Evolutionary conservation across 768 basidiomycete genomes (phyloP).

Genomic region (Russula abietina): DNA sequence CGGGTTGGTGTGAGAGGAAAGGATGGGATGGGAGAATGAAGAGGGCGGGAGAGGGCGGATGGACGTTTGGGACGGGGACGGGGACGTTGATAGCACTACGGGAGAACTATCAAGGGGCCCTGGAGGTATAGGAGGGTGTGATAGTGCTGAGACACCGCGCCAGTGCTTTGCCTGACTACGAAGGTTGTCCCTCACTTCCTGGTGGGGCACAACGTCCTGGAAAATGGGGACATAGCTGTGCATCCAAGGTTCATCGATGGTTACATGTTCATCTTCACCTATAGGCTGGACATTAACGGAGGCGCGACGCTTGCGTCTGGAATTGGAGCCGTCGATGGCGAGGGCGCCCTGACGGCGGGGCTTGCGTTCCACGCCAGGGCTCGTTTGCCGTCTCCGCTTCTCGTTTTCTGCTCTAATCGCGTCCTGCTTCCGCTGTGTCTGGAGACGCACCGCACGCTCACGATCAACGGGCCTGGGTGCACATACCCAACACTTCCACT

Average conservation of each 20-base stretch:
- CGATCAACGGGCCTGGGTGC: slow-evolving; percentile 44
- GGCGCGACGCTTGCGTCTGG: slow-evolving; percentile 37
- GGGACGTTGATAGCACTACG: slow-evolving; percentile 30
- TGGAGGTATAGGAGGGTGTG: slow-evolving; percentile 30
- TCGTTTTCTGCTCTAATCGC: slow-evolving; percentile 26
- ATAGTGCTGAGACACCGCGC: slow-evolving; percentile 61
- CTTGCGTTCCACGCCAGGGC: slow-evolving; percentile 39
- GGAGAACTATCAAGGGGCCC: slow-evolving; percentile 33
- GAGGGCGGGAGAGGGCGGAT: slow-evolving; percentile 33
- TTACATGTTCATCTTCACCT: slow-evolving; percentile 43
- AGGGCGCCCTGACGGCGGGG: slow-evolving; percentile 33
- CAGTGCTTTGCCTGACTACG: slow-evolving; percentile 56
- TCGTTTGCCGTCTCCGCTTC: slow-evolving; percentile 32
- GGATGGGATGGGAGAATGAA: slow-evolving; percentile 32
- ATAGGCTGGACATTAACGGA: slow-evolving; percentile 32
- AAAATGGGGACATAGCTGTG: slow-evolving; percentile 42
- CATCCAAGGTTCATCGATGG: slow-evolving; percentile 46
- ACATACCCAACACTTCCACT: slow-evolving; percentile 73
- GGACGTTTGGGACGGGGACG: slow-evolving; percentile 28
- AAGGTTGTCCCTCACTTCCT: slow-evolving; percentile 44
- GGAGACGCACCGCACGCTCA: slow-evolving; percentile 42
- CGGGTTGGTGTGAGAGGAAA: slow-evolving; percentile 36
- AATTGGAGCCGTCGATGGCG: slow-evolving; percentile 33
- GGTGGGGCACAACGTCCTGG: slow-evolving; percentile 41
- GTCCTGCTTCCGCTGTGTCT: slow-evolving; percentile 37